phyloP scores from a whole-genome alignment of 805 yeast genomes.

The Zygosaccharomyces gambellarensis region DNA sequence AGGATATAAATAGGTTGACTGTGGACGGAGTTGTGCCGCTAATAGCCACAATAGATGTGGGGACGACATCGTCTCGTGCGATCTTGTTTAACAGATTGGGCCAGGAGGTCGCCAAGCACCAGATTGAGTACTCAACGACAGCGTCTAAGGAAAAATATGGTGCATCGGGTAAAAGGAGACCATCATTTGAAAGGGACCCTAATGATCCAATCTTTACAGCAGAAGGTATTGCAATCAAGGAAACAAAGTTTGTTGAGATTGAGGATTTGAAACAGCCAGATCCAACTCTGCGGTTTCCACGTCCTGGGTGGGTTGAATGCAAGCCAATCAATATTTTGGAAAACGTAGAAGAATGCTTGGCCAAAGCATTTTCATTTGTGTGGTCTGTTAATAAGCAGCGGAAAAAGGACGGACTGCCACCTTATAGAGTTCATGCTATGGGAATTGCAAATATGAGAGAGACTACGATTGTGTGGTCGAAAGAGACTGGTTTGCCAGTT shows the following conservation, averaged over 20 bases:
- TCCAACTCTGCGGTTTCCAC: slow-evolving; percentile 72
- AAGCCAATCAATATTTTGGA: slow-evolving; percentile 72
- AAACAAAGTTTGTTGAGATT: slow-evolving; percentile 54
- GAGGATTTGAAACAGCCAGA: slow-evolving; percentile 43
- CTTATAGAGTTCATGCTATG: slow-evolving; percentile 62
- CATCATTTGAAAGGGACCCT: slow-evolving; percentile 33
- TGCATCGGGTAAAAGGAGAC: slow-evolving; percentile 44
- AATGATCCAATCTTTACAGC: slow-evolving; percentile 56
- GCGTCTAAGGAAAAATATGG: slow-evolving; percentile 49
- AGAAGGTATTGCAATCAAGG: slow-evolving; percentile 67
- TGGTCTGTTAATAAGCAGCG: slow-evolving; percentile 52
- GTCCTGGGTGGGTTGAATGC: slow-evolving; percentile 93
- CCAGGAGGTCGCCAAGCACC: slow-evolving; percentile 78
- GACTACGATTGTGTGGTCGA: slow-evolving; percentile 85
- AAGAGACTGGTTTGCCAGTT: slow-evolving; percentile 74
- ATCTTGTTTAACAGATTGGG: slow-evolving; percentile 73
- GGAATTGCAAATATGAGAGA: slow-evolving; percentile 97
- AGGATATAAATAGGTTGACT: slow-evolving; percentile 7
- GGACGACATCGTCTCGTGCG: slow-evolving; percentile 88
- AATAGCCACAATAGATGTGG: slow-evolving; percentile 77
- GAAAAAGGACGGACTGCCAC: slow-evolving; percentile 39
- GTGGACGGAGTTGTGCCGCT: slow-evolving; percentile 32
- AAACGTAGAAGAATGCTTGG: slow-evolving; percentile 75
- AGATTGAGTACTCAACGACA: slow-evolving; percentile 79
- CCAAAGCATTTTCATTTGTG: slow-evolving; percentile 54